phyloP scores from a whole-genome alignment of 2,329 filamentous ascomycete genomes.

The Knufia fluminis region DNA sequence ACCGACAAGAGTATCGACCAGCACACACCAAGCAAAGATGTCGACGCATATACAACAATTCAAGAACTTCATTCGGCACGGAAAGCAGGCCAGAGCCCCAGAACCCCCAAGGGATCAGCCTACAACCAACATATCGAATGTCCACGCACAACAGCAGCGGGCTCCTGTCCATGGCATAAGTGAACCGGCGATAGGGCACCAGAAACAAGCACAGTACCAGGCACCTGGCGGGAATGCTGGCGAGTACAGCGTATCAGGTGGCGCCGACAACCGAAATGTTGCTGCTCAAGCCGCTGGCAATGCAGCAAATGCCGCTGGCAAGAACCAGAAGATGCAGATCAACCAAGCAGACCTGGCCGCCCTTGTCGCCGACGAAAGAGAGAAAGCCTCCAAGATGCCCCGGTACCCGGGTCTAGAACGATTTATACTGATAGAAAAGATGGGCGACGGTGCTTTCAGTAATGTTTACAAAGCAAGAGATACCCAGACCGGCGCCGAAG shows the following conservation, averaged over 20 bases:
- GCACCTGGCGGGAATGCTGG: constrained; percentile 38
- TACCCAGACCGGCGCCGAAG: constrained; percentile 56
- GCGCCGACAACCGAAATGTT: constrained; percentile 52
- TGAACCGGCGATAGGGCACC: constrained; percentile 54
- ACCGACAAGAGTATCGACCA: background rate
- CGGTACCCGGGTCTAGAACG: constrained; percentile 75
- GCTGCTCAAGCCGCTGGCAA: constrained; percentile 59
- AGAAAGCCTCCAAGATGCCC: constrained; percentile 75
- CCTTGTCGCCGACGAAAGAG: constrained; percentile 85
- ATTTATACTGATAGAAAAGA: constrained; percentile 86
- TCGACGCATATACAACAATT: constrained; percentile 41
- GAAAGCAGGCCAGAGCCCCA: constrained; percentile 77
- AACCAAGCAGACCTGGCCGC: constrained; percentile 55
- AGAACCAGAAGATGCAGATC: constrained; percentile 47
- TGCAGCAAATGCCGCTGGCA: constrained; percentile 54
- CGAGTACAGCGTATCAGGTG: constrained; percentile 55
- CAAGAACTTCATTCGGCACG: constrained; percentile 97
- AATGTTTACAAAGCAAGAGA: constrained; percentile 92
- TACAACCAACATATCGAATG: constrained; percentile 53
- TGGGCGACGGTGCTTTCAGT: constrained; percentile 98
- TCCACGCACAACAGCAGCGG: constrained; percentile 55
- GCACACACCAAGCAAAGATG: background rate
- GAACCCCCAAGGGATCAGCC: constrained; percentile 51
- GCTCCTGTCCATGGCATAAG: constrained; percentile 41
- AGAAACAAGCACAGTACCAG: constrained; percentile 31